These are phyloP conservation scores for Penicillium sp. DNA, from an alignment of 2,329 filamentous ascomycete genomes.

Conservation along the genomic window DNA sequence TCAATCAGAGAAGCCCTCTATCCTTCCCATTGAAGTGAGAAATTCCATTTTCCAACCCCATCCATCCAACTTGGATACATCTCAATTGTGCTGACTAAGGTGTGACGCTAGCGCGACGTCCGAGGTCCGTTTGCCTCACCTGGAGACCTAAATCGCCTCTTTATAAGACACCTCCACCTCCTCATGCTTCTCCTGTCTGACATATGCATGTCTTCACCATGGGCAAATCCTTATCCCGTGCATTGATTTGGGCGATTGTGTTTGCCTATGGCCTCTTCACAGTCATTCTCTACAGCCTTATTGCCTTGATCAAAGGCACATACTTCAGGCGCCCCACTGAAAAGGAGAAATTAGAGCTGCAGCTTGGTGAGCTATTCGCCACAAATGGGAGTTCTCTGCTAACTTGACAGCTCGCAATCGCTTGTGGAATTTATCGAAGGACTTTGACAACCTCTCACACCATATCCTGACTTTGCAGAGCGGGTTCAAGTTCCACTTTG, in stretches of 20 bases:
- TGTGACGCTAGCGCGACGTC: background rate
- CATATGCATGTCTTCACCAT: conserved; percentile 16
- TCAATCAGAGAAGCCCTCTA: background rate
- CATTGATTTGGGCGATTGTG: conserved; percentile 18
- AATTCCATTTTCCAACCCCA: background rate
- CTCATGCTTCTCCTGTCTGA: background rate
- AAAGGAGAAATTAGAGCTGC: conserved; percentile 41
- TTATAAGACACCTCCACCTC: background rate
- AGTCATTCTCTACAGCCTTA: conserved; percentile 32
- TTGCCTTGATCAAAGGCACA: conserved; percentile 33
- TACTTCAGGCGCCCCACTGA: conserved; percentile 42
- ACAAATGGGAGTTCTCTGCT: background rate
- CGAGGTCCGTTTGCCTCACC: background rate
- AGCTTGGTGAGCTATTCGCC: conserved; percentile 37
- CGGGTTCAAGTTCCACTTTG: conserved; percentile 56
- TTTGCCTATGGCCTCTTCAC: conserved; percentile 40
- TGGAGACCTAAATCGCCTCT: background rate
- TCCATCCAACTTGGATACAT: background rate
- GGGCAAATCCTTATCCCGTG: conserved; percentile 20
- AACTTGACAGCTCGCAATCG: conserved; percentile 47
- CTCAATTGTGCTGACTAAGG: conserved; percentile 3
- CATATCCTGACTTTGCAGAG: conserved; percentile 51
- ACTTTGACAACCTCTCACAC: conserved; percentile 50
- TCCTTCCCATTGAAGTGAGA: background rate
- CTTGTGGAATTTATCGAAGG: conserved; percentile 55